phyloP scores from a whole-genome alignment of 805 yeast species.

The Candida yuanshanica region DNA sequence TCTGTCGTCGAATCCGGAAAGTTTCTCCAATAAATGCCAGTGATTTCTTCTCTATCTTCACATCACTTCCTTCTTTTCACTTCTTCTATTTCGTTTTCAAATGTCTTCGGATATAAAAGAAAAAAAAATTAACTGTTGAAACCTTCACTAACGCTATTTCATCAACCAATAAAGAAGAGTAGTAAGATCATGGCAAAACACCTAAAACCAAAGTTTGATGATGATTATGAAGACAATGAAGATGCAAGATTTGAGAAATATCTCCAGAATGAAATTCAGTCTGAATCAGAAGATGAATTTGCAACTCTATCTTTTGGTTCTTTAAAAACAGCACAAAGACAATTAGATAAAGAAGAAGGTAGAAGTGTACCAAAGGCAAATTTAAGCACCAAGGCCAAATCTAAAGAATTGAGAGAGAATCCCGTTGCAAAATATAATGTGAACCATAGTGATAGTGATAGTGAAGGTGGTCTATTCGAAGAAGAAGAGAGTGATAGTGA shows the following conservation, averaged over 20 bases:
- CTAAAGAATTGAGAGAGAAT: slow-evolving; percentile 1
- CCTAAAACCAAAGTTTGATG: slow-evolving; percentile 12
- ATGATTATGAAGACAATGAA: slow-evolving; percentile 18
- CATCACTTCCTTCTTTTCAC: too few species aligned
- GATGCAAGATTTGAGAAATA: slow-evolving; percentile 10
- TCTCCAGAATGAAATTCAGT: background rate
- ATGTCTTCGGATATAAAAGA: too few species aligned
- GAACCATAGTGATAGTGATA: slow-evolving; percentile 6
- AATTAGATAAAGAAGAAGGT: slow-evolving; percentile 23
- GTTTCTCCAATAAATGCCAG: too few species aligned
- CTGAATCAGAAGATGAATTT: slow-evolving; percentile 30
- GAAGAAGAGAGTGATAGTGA: slow-evolving; percentile 26
- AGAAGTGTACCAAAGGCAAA: slow-evolving; percentile 1
- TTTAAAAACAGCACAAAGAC: slow-evolving; percentile 51
- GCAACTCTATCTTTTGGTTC: slow-evolving; percentile 60
- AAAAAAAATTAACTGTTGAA: too few species aligned
- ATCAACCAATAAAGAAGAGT: background rate
- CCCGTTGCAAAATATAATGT: too few species aligned
- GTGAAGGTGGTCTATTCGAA: slow-evolving; percentile 34
- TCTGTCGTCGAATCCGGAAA: too few species aligned
- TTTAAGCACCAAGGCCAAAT: background rate
- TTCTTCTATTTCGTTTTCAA: too few species aligned
- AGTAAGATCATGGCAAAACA: slow-evolving; percentile 11
- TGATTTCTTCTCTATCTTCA: too few species aligned
- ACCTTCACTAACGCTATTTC: background rate